Evolutionary conservation across 2,329 filamentous ascomycete genomes (phyloP), one percentile per base, ranked within the genome.

Genomic region (Phyllosticta citrichinensis): DNA sequence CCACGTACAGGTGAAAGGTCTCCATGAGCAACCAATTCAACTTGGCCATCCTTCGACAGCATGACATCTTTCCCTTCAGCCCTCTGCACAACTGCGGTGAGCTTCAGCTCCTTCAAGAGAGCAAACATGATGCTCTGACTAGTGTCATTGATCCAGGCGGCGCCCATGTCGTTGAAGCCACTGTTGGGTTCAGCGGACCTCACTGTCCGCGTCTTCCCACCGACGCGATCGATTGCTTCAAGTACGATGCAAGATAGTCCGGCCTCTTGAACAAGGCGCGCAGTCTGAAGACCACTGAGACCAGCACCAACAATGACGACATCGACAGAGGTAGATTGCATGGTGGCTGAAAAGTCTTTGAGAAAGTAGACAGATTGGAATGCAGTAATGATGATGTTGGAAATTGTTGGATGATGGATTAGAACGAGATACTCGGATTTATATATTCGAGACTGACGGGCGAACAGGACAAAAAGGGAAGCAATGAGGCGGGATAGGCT

Each of bases 121-220:
- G 67, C 71, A 64, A 69, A 78, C 56, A 84, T 76, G 4, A 70
- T 70, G 22, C 65, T 70, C 63, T 85, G 82, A 56, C 76, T 81
- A 1, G 72, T 77, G 58, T 84, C 79, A 64, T 86, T 85, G 64
- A 85, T 78, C 83, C 83, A 86, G 0, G 80, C 81, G 0, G 81
- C 83, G 2, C 83, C 83, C 0, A 83, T 65, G 25, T 86, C 83
- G 5, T 55, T 20, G 22, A 20, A 69, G 40, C 66, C 74, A 6
- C 50, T 69, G 62, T 70, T 65, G 9, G 19, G 6, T 70, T 64
- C 0, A 70, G 68, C 2, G 69, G 62, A 3, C 73, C 78, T 70
- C 73, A 79, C 58, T 2, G 58, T 55, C 8, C 54, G 58, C 0
- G 78, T 80, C 68, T 83, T 83, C 8, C 81, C 81, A 0, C 81